A percentile compares a stretch with the other conserved stretches of the same genome.
Conservation (phyloP, 306 rosid species). For the Cucumis cinereus region DNA sequence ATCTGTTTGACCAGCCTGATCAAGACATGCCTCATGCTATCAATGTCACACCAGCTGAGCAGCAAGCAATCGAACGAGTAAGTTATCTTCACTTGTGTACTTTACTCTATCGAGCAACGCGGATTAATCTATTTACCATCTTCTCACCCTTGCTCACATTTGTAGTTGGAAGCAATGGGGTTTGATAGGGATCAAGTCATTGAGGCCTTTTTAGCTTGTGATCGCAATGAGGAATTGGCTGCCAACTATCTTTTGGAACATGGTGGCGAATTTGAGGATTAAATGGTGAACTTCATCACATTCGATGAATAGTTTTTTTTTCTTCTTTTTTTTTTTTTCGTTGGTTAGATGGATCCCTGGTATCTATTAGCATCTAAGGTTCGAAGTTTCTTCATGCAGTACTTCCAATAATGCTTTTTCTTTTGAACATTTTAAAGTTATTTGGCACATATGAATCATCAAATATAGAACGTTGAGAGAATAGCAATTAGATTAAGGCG, state of each 20-base stretch:
- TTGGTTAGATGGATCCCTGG: neutral
- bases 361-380: neutral
- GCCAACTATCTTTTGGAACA: constrained; percentile 84
- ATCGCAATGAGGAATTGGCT: constrained; percentile 87
- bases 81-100: constrained; percentile 8
- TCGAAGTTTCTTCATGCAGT: neutral
- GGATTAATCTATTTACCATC: neutral
- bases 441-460: constrained; percentile 1
- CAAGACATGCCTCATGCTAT: constrained; percentile 95
- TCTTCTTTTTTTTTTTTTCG: neutral
- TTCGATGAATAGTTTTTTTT: neutral
- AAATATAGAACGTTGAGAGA: neutral
- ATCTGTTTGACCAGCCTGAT: constrained; percentile 75
- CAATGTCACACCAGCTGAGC: constrained; percentile 84
- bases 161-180: constrained; percentile 92
- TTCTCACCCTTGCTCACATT: neutral
- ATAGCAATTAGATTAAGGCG: neutral
- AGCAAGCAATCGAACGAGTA: constrained; percentile 86
- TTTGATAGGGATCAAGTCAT: constrained; percentile 84
- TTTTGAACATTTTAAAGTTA: neutral
- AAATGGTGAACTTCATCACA: constrained; percentile 15
- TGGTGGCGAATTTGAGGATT: constrained; percentile 82
- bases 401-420: neutral
- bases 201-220: constrained; percentile 94
- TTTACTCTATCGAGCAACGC: neutral